Evolutionary conservation across 2,329 filamentous ascomycete species (phyloP), one percentile per base, ranked within the genome.

Genomic region (Sordariomycetes sp.): DNA sequence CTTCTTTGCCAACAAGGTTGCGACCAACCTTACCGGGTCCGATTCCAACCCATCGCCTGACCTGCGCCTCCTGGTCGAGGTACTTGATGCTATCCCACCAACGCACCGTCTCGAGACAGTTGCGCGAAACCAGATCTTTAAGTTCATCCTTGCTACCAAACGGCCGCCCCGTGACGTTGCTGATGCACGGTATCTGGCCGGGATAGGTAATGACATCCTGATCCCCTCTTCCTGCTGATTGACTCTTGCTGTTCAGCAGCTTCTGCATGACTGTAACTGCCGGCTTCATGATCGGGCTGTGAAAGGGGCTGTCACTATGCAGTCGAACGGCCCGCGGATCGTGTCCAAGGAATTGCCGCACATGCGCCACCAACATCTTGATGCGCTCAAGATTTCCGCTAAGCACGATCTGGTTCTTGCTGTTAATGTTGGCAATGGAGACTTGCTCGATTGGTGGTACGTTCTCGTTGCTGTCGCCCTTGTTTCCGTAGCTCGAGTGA

Each of bases 71-170:
- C 53, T 92, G 79, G 54, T 95, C 86, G 32, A 95, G 64, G 50
- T 93, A 94, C 44, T 77, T 79, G 48, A 96, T 88, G 48, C 85
- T 92, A 46, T 93, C 86, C 79, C 88, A 94, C 90, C 90, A 96
- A 39, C 75, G 71, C 27, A 96, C 86, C 20, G 88, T 95, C 61
- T 94, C 86, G n/a, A 92, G 77, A 41, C 83, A 88, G 50, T 87
- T 82, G 32, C 85, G 64, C 2, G 87, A 80, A 32, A 94, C 64
- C 30, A 93, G 60, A 42, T 93, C 79, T 52, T 85, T 85, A 21
- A 95, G 64, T 42, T 93, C 75, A 26, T 76, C 75, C 46, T 75
- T 78, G 43, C 73, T 84, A 42, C 65, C 55, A 45, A 94, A 94
- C 1, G 87, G 87, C 35, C 78, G 62, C 4, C 82, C 88, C 7